Conservation (phyloP, 2,329 filamentous ascomycete species). For the Ophidiomyces ophidiicola region DNA sequence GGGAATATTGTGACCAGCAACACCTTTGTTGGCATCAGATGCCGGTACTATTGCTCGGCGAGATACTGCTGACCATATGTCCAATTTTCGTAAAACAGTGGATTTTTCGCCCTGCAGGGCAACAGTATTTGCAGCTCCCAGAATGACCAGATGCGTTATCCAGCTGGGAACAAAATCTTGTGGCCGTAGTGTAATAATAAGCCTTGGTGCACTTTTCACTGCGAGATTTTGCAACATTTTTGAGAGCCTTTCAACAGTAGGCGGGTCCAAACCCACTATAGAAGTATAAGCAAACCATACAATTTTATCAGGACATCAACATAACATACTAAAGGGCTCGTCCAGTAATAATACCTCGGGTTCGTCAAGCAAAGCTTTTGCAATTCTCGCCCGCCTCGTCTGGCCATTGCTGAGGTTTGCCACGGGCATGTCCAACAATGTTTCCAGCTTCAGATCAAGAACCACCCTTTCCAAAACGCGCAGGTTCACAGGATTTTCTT, state of each 20-base stretch:
- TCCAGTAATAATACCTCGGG: slow-evolving; percentile 79
- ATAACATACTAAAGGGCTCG: slow-evolving; percentile 64
- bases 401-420: slow-evolving; percentile 90
- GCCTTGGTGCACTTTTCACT: slow-evolving; percentile 51
- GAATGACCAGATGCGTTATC: slow-evolving; percentile 71
- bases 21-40: slow-evolving; percentile 7
- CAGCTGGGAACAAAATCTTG: slow-evolving; percentile 82
- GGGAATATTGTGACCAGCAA: slow-evolving; percentile 19
- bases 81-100: slow-evolving; percentile 40
- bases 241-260: slow-evolving; percentile 60
- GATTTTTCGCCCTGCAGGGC: slow-evolving; percentile 53
- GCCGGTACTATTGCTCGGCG: slow-evolving; percentile 1
- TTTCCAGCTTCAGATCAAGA: slow-evolving; percentile 53
- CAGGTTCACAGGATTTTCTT: slow-evolving; percentile 38
- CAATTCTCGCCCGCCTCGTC: slow-evolving; percentile 74
- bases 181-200: slow-evolving; percentile 66
- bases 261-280: slow-evolving; percentile 74
- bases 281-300: slow-evolving; percentile 14
- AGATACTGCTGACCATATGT: slow-evolving; percentile 22
- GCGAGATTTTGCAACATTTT: slow-evolving; percentile 58
- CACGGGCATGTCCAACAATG: slow-evolving; percentile 67
- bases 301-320: slow-evolving; percentile 1
- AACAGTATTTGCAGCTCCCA: slow-evolving; percentile 56
- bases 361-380: slow-evolving; percentile 63
- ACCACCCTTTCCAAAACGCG: slow-evolving; percentile 51